Percentiles rank a stretch among this genome's conserved stretches.
Evolutionary conservation across 768 basidiomycete genomes (phyloP).

Genomic region (Kwoniella dejecticola): DNA sequence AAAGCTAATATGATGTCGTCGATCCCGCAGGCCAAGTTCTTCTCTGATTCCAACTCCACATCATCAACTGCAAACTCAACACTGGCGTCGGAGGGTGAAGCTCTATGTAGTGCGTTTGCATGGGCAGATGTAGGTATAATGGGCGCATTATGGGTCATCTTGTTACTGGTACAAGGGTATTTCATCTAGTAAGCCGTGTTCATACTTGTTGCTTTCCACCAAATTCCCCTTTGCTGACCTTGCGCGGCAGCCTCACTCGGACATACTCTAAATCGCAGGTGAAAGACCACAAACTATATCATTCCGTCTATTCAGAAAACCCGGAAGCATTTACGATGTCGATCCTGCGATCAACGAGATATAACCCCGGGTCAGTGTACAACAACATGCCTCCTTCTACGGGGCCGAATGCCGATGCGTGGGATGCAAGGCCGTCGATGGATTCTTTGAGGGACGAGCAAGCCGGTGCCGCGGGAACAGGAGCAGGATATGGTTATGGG

Average conservation of each 20-base stretch:
- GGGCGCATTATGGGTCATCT: slow-evolving; percentile 80
- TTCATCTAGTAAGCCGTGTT: slow-evolving; percentile 51
- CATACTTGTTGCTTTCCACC: slow-evolving; percentile 1
- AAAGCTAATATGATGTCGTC: not conserved
- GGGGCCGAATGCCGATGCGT: slow-evolving; percentile 41
- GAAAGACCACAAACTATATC: slow-evolving; percentile 77
- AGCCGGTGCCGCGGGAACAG: slow-evolving; percentile 11
- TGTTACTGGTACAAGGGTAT: slow-evolving; percentile 75
- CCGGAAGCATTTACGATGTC: slow-evolving; percentile 56
- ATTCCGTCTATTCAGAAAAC: slow-evolving; percentile 65
- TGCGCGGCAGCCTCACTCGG: slow-evolving; percentile 60
- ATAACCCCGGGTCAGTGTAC: slow-evolving; percentile 45
- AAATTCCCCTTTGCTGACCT: too few species aligned
- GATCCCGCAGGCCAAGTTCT: slow-evolving; percentile 37
- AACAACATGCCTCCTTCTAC: slow-evolving; percentile 23
- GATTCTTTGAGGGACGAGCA: slow-evolving; percentile 39
- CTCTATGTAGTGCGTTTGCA: slow-evolving; percentile 83
- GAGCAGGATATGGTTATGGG: slow-evolving; percentile 9
- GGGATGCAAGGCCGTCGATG: slow-evolving; percentile 49
- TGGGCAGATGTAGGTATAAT: slow-evolving; percentile 93
- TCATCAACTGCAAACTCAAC: slow-evolving; percentile 29
- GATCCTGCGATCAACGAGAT: slow-evolving; percentile 45
- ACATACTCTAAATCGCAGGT: slow-evolving; percentile 74
- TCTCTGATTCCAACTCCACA: slow-evolving; percentile 40
- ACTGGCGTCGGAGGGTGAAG: slow-evolving; percentile 62